A percentile compares a stretch with the other conserved stretches of the same genome.
Evolutionary conservation across 306 rosid species (phyloP).

Genomic region (Cyamopsis tetragonoloba): DNA sequence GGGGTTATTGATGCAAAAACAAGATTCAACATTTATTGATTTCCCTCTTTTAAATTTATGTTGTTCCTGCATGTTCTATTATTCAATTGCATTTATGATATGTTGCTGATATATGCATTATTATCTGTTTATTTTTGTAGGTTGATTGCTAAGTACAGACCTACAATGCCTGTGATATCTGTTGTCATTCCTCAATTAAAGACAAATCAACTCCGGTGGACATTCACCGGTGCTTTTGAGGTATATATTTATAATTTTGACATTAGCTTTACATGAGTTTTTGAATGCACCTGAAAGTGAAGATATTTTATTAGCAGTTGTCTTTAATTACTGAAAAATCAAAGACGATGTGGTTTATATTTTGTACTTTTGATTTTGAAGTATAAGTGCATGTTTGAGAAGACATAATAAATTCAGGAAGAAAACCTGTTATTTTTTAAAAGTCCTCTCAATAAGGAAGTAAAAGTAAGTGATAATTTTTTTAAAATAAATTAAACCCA

Average conservation of each 20-base stretch:
- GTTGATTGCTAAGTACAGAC: constrained; percentile 88
- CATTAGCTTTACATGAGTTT: not conserved
- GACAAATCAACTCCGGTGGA: constrained; percentile 82
- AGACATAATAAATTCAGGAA: too few relatives aligned
- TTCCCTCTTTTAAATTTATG: not conserved
- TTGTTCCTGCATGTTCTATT: not conserved
- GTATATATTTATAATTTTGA: constrained; percentile 42
- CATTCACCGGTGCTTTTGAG: constrained; percentile 91
- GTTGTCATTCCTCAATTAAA: constrained; percentile 79
- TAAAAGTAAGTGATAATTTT: too few relatives aligned
- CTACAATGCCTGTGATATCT: constrained; percentile 88
- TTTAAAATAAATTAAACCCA: too few relatives aligned
- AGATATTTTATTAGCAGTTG: too few relatives aligned
- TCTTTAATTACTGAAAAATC: too few relatives aligned
- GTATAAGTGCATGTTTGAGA: too few relatives aligned
- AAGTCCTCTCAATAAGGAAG: too few relatives aligned
- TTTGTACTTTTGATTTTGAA: too few relatives aligned
- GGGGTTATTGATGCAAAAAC: not conserved
- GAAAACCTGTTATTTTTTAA: not conserved
- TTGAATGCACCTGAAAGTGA: too few relatives aligned
- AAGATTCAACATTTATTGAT: not conserved
- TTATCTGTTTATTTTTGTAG: constrained; percentile 26
- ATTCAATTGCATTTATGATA: not conserved
- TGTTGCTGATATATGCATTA: not conserved
- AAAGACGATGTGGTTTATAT: too few relatives aligned